Evolutionary conservation across 169 alveolate genomes (phyloP).

Genomic region (Plasmodium gallinaceum): DNA sequence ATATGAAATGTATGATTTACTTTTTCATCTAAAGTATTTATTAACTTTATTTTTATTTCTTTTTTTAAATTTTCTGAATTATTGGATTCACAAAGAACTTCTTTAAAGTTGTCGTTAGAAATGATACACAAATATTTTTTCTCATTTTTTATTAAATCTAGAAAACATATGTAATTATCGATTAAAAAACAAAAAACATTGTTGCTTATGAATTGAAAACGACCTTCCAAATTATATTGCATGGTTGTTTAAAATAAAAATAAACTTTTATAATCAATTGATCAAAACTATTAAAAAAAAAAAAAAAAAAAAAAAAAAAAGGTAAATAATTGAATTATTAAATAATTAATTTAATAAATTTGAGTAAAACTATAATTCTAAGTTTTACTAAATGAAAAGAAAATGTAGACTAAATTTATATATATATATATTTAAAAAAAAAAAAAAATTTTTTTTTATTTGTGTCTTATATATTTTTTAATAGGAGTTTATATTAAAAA

Average conservation of each 20-base stretch:
- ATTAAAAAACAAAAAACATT: constrained; percentile 39
- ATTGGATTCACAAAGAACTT: background rate
- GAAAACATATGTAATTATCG: constrained; percentile 33
- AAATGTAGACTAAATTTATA: too few species aligned
- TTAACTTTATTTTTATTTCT: background rate
- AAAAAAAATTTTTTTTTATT: too few species aligned
- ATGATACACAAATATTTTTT: constrained; percentile 25
- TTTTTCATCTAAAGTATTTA: background rate
- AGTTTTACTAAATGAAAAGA: too few species aligned
- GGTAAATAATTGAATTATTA: background rate
- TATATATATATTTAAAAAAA: too few species aligned
- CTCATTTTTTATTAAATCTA: constrained; percentile 30
- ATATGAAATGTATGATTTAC: constrained; percentile 12
- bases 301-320: constrained; percentile 7
- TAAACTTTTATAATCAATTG: background rate
- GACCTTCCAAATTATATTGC: background rate
- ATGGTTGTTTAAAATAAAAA: background rate
- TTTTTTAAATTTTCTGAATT: background rate
- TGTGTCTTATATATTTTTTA: too few species aligned
- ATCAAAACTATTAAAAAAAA: background rate
- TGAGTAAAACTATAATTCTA: background rate
- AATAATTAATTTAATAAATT: background rate
- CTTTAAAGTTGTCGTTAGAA: constrained; percentile 18
- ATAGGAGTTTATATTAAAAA: too few species aligned
- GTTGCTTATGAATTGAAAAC: constrained; percentile 39